Conservation (phyloP, 305 asterid species). For the Fraxinus platypoda region DNA sequence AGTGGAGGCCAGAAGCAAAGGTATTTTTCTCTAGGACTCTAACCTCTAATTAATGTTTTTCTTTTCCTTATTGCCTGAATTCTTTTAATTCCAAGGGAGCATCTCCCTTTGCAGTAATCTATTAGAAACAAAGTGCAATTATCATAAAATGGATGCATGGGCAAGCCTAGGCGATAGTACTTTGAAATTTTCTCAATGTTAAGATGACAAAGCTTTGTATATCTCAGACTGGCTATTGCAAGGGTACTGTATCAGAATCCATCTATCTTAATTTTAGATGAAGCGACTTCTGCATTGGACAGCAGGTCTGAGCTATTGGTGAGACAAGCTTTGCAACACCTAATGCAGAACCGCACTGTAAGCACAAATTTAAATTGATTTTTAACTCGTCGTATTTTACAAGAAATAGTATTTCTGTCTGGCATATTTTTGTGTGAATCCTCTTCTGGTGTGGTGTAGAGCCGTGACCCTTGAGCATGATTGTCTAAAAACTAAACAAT, state of each 20-base stretch:
- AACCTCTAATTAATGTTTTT: not conserved
- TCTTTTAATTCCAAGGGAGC: not conserved
- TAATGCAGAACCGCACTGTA: conserved; percentile 80
- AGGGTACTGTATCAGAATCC: conserved; percentile 90
- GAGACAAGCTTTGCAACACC: conserved; percentile 77
- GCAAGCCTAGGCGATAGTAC: not conserved
- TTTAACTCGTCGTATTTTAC: not conserved
- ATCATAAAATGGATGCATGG: not conserved
- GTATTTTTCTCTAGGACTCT: conserved; percentile 28
- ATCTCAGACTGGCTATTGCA: conserved; percentile 81
- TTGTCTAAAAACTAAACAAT: not conserved
- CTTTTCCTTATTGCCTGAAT: not conserved
- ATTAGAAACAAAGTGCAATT: not conserved
- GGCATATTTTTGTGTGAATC: not conserved
- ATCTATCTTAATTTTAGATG: conserved; percentile 83
- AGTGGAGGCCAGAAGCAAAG: conserved; percentile 97
- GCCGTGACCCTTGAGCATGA: not conserved
- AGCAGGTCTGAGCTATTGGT: conserved; percentile 79
- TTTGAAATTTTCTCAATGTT: not conserved
- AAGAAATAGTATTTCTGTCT: not conserved
- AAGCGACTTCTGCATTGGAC: conserved; percentile 95
- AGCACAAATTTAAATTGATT: conserved; percentile 18
- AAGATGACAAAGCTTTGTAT: not conserved
- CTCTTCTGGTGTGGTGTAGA: not conserved
- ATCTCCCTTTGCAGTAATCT: not conserved